Percentiles rank a stretch among this genome's conserved stretches.
Conservation (phyloP, 257 asterid species). For the Solanum virginianum region DNA sequence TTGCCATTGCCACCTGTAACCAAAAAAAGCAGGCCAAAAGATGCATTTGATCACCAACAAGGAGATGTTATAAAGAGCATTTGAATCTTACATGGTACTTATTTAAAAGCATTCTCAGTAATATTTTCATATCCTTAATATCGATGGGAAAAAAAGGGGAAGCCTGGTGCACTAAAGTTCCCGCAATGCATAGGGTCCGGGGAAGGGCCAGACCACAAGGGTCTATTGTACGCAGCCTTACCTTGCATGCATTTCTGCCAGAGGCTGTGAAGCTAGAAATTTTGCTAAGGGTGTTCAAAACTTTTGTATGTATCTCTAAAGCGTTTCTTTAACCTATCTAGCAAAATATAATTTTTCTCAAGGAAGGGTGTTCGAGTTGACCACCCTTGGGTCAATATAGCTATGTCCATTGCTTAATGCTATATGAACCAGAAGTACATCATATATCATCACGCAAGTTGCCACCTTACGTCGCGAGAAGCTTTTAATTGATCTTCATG, state of each 20-base stretch:
- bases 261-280: neutral
- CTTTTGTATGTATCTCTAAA: neutral
- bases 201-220: too few relatives aligned
- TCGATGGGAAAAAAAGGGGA: neutral
- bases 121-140: neutral
- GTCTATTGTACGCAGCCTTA: too few relatives aligned
- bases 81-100: neutral
- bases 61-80: neutral
- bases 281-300: neutral
- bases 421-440: neutral
- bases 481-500: conserved; percentile 82
- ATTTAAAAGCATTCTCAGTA: neutral
- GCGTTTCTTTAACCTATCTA: neutral
- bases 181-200: too few relatives aligned
- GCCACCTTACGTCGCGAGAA: conserved; percentile 98
- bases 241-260: too few relatives aligned
- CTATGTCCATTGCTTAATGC: neutral
- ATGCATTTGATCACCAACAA: conserved; percentile 11
- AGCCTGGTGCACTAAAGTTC: too few relatives aligned
- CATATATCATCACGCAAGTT: conserved; percentile 10
- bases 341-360: neutral
- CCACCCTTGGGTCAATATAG: neutral
- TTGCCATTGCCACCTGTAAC: conserved; percentile 91
- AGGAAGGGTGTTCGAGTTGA: neutral
- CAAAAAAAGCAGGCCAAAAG: neutral